Conservation (phyloP, 805 yeast species). For the Kodamaea kakaduensis region DNA sequence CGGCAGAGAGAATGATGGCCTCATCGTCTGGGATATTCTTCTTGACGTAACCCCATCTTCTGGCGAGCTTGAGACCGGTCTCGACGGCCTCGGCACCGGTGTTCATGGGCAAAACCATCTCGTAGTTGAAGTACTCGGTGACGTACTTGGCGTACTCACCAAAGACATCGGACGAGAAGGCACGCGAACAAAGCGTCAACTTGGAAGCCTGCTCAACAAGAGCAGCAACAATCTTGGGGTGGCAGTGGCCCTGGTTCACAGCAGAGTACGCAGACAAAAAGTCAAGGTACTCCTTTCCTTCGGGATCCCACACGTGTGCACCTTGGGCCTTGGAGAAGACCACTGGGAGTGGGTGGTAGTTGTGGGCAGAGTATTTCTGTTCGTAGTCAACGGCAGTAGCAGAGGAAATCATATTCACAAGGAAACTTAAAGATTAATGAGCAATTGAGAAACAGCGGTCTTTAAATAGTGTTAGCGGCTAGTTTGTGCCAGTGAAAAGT, state of each 20-base stretch:
- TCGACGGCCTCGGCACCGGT: slow-evolving; percentile 99
- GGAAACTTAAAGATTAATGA: background rate
- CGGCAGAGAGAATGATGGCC: slow-evolving; percentile 84
- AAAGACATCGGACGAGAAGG: slow-evolving; percentile 85
- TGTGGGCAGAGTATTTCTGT: slow-evolving; percentile 84
- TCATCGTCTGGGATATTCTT: slow-evolving; percentile 80
- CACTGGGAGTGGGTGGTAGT: slow-evolving; percentile 95
- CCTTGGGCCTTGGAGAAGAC: slow-evolving; percentile 85
- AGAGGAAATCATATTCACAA: slow-evolving; percentile 54
- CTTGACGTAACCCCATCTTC: slow-evolving; percentile 94
- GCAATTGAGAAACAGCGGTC: slow-evolving; percentile 2
- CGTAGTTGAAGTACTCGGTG: slow-evolving; percentile 86
- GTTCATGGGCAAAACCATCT: slow-evolving; percentile 94
- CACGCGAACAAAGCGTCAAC: slow-evolving; percentile 85
- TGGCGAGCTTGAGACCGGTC: slow-evolving; percentile 87
- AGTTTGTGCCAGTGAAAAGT: slow-evolving; percentile 7
- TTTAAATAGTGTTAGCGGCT: slow-evolving; percentile 4
- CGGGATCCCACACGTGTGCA: slow-evolving; percentile 97
- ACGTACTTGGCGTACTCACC: slow-evolving; percentile 83
- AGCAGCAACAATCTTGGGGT: slow-evolving; percentile 85
- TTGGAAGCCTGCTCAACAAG: slow-evolving; percentile 80
- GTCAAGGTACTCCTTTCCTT: slow-evolving; percentile 90
- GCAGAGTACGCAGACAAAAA: slow-evolving; percentile 95
- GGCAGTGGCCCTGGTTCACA: slow-evolving; percentile 97
- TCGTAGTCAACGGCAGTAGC: slow-evolving; percentile 65